Conservation (phyloP, 2,329 filamentous ascomycete genomes). For the Aaosphaeria pasadenensis region DNA sequence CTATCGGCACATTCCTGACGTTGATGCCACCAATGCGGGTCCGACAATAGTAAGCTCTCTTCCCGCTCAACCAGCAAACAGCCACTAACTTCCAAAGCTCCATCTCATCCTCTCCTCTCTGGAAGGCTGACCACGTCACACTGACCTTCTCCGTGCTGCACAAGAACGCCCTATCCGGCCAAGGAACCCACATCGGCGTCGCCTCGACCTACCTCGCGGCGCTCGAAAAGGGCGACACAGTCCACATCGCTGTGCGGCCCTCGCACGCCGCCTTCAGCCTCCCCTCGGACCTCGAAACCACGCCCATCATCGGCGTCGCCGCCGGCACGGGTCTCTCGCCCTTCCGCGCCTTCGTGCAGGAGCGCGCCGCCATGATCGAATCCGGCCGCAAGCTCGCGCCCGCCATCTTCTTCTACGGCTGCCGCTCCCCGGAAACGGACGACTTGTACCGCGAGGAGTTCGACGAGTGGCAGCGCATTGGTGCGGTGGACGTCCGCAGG, state of each 20-base stretch:
- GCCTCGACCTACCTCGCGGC: constrained; percentile 42
- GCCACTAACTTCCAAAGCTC: constrained; percentile 37
- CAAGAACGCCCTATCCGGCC: constrained; percentile 46
- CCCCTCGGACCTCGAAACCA: constrained; percentile 38
- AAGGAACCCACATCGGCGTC: constrained; percentile 46
- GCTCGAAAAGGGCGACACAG: constrained; percentile 38
- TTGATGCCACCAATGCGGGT: constrained; percentile 76
- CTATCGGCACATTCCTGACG: constrained; percentile 64
- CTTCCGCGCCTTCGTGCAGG: constrained; percentile 43
- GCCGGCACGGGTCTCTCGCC: constrained; percentile 42
- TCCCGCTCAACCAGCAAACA: too few relatives aligned
- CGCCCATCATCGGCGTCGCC: constrained; percentile 41
- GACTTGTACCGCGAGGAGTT: constrained; percentile 60
- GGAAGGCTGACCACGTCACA: constrained; percentile 55
- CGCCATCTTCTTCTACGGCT: constrained; percentile 65
- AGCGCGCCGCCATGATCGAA: constrained; percentile 39
- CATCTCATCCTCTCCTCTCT: constrained; percentile 71
- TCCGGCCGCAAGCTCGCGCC: constrained; percentile 55
- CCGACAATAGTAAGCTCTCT: constrained; percentile 55
- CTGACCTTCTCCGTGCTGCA: constrained; percentile 69
- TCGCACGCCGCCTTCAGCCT: constrained; percentile 44
- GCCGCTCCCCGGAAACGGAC: constrained; percentile 54
- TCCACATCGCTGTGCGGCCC: constrained; percentile 41
- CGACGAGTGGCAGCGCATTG: constrained; percentile 56
- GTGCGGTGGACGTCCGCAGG: constrained; percentile 59